These are phyloP conservation scores for Coniochaeta sp. DNA, from an alignment of 2,329 filamentous ascomycete genomes.

Conservation along the genomic window DNA sequence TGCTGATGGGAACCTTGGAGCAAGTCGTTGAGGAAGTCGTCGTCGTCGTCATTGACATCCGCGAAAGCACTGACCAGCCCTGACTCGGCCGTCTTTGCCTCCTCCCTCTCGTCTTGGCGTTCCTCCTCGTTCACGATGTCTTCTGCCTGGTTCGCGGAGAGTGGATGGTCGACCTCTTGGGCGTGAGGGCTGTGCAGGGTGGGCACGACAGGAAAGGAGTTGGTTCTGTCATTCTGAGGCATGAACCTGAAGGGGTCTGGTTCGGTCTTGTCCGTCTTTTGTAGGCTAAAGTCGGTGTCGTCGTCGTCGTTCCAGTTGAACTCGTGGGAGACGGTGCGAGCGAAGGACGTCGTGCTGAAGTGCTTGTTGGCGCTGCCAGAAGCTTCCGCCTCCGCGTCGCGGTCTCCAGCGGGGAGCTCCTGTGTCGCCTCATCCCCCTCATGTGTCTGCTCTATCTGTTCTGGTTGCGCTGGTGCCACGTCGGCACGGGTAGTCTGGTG, in stretches of 20 bases:
- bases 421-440: not conserved
- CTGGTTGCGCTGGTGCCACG: not conserved
- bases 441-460: not conserved
- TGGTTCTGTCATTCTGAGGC: conserved; percentile 48
- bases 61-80: conserved; percentile 16
- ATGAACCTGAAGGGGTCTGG: conserved; percentile 55
- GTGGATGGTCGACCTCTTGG: conserved; percentile 27
- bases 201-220: conserved; percentile 56
- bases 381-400: conserved; percentile 9
- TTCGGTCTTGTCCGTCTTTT: conserved; percentile 40
- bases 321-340: conserved; percentile 56
- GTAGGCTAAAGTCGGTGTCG: conserved; percentile 49
- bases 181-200: conserved; percentile 23
- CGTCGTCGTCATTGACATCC: conserved; percentile 7
- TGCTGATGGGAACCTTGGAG: conserved; percentile 17
- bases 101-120: conserved; percentile 39
- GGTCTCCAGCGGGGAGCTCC: not conserved
- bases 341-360: conserved; percentile 54
- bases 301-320: conserved; percentile 52
- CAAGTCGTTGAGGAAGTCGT: conserved; percentile 6
- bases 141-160: conserved; percentile 43
- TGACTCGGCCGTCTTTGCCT: conserved; percentile 33
- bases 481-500: conserved; percentile 11
- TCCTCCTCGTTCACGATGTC: conserved; percentile 48
- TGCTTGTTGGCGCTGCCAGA: conserved; percentile 38